phyloP scores from a whole-genome alignment of 2,329 filamentous ascomycete species.

The Penicillium sumatraense region DNA sequence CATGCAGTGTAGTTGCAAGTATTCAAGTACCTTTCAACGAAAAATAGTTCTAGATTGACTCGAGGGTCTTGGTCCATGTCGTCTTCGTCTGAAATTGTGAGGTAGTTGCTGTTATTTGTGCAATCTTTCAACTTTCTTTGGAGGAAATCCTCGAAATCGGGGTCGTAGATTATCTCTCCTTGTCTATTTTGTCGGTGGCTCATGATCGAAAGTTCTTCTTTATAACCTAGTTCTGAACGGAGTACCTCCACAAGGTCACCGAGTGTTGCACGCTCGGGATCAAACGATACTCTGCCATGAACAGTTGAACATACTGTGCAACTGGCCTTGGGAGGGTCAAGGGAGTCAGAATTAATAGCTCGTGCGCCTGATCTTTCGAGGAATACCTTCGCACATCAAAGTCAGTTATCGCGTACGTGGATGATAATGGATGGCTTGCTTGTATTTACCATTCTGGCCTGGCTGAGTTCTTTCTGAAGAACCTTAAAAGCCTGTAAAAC shows the following conservation, averaged over 20 bases:
- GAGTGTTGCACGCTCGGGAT: conserved; percentile 74
- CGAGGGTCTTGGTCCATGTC: conserved; percentile 67
- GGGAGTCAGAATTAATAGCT: conserved; percentile 60
- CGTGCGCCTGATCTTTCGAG: conserved; percentile 69
- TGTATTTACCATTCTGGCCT: conserved; percentile 71
- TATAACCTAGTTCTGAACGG: conserved; percentile 72
- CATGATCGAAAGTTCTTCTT: conserved; percentile 78
- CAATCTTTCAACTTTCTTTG: conserved; percentile 76
- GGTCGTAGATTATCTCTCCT: conserved; percentile 80
- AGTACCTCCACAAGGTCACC: conserved; percentile 80
- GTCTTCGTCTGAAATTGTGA: conserved; percentile 83
- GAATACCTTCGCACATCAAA: conserved; percentile 63
- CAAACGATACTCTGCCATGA: conserved; percentile 68
- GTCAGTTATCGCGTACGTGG: conserved; percentile 1
- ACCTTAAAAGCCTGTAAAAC: conserved; percentile 94
- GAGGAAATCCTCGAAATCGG: conserved; percentile 85
- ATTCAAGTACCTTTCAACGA: conserved; percentile 45
- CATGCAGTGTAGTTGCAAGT: background rate
- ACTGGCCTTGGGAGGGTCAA: conserved; percentile 72
- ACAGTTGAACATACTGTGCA: conserved; percentile 84
- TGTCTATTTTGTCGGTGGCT: conserved; percentile 73
- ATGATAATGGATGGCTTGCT: background rate
- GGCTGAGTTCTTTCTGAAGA: conserved; percentile 70
- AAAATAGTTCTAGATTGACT: conserved; percentile 74
- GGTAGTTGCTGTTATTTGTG: conserved; percentile 67